These are phyloP conservation scores for Phytophthora foliorum DNA, from an alignment of 352 stramenopile species.

Conservation along the genomic window DNA sequence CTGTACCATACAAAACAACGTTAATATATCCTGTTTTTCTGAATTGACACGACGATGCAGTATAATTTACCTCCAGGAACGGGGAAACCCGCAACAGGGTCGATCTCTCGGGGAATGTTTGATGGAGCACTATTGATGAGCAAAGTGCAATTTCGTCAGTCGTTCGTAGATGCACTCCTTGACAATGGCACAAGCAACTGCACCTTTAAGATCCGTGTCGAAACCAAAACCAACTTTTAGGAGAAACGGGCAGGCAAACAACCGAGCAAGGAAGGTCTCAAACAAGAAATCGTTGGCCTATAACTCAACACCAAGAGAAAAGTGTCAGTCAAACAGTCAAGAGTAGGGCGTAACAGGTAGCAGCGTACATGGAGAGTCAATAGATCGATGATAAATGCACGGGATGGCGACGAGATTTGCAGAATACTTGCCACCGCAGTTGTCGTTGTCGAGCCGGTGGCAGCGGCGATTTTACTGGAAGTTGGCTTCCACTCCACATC, in stretches of 20 bases:
- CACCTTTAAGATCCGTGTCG: constrained; percentile 77
- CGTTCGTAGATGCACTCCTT: neutral
- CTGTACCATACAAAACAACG: constrained; percentile 20
- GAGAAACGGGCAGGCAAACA: constrained; percentile 46
- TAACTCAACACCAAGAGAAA: neutral
- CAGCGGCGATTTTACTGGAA: constrained; percentile 47
- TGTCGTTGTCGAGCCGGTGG: constrained; percentile 28
- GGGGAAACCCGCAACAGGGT: constrained; percentile 46
- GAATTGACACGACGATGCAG: neutral
- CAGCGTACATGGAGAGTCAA: constrained; percentile 58
- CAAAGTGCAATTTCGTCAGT: constrained; percentile 1
- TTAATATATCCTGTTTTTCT: neutral
- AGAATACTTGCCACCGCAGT: constrained; percentile 67
- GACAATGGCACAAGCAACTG: neutral
- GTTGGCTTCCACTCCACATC: constrained; percentile 83
- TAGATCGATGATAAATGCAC: constrained; percentile 71
- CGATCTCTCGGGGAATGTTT: constrained; percentile 70
- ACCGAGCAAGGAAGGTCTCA: constrained; percentile 45
- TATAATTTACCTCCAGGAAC: constrained; percentile 56
- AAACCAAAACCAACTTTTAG: constrained; percentile 82
- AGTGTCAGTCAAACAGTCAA: neutral
- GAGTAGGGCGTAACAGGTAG: neutral
- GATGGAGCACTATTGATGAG: constrained; percentile 56
- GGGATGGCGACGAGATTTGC: constrained; percentile 59
- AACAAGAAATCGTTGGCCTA: constrained; percentile 64